phyloP scores from a whole-genome alignment of 345 rosid genomes.

The Clausena lansium region DNA sequence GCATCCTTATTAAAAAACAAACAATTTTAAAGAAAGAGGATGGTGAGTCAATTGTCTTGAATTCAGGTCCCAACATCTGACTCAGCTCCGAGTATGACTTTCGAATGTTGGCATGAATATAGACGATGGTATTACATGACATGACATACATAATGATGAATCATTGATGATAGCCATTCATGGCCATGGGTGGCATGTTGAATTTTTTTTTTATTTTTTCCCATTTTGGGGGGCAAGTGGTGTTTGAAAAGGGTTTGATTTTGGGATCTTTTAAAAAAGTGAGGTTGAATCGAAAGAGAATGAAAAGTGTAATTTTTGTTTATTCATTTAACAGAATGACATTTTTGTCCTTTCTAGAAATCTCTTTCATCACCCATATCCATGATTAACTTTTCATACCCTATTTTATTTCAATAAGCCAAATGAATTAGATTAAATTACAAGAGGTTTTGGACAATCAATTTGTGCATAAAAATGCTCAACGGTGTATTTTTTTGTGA shows the following conservation, averaged over 20 bases:
- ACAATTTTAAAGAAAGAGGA: slow-evolving; percentile 9
- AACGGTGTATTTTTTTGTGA: too few relatives aligned
- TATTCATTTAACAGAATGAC: neutral
- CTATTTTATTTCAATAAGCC: too few relatives aligned
- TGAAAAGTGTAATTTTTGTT: neutral
- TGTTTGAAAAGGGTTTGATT: neutral
- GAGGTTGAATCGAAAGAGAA: neutral
- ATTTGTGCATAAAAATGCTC: too few relatives aligned
- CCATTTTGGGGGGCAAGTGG: too few relatives aligned
- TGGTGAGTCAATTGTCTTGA: slow-evolving; percentile 13
- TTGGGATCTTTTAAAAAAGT: neutral
- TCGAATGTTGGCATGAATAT: too few relatives aligned
- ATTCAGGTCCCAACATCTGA: slow-evolving; percentile 24
- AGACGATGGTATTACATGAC: neutral
- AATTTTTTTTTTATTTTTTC: too few relatives aligned
- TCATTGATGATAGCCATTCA: neutral
- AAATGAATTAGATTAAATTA: too few relatives aligned
- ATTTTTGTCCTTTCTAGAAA: too few relatives aligned
- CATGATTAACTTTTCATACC: too few relatives aligned
- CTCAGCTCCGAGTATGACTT: slow-evolving; percentile 27
- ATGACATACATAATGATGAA: neutral
- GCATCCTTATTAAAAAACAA: slow-evolving; percentile 12
- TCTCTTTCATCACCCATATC: too few relatives aligned
- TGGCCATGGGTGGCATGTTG: neutral
- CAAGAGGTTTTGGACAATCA: too few relatives aligned